Evolutionary conservation across 768 basidiomycete genomes (phyloP), one percentile per base, ranked within the genome.

Genomic region (Rhodosporidiobolus odoratus): DNA sequence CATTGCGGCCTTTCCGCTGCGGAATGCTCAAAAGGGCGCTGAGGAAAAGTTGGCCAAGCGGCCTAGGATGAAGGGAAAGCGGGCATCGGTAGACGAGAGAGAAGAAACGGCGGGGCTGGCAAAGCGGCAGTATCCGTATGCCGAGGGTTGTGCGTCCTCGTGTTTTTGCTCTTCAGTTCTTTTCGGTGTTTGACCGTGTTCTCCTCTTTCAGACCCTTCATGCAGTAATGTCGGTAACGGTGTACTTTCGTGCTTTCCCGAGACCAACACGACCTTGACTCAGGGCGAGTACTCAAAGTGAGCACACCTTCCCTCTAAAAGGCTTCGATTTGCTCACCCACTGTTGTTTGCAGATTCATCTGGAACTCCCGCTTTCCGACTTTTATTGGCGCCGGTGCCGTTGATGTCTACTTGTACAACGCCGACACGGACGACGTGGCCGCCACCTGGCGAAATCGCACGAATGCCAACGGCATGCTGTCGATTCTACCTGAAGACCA

Each of bases 241-340:
- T 58, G 82, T 90, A 69, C 83, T 87, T 52, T 89, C 91, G 13
- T 94, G 92, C 78, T 92, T 84, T 77, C 92, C 92, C 16, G 82
- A 81, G 0, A 58, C 79, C 13, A 80, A 83, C 66, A 85, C 85
- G 30, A 70, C 81, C 34, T 82, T 93, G 69, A 79, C 84, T n/a
- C 91, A 95, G 80, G 84, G 88, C 76, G 79, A 89, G 58, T 90
- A 85, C 83, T 85, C 87, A 7, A 84, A 86, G 45, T 87, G 21
- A 83, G 87, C 50, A 89, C 90, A 16, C 93, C 92, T 78, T 92
- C 83, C 77, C 92, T 92, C 17, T 82, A 80, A 0, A 54, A 79
- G 16, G 79, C 83, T 65, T 84, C 84, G 30, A 69, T 81, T 34
- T 82, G 92, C 69, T 79, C 83, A 30, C 91, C 93, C 79, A 84